These are phyloP conservation scores for Calvatia gigantea DNA, from an alignment of 768 basidiomycete species.

Conservation along the genomic window DNA sequence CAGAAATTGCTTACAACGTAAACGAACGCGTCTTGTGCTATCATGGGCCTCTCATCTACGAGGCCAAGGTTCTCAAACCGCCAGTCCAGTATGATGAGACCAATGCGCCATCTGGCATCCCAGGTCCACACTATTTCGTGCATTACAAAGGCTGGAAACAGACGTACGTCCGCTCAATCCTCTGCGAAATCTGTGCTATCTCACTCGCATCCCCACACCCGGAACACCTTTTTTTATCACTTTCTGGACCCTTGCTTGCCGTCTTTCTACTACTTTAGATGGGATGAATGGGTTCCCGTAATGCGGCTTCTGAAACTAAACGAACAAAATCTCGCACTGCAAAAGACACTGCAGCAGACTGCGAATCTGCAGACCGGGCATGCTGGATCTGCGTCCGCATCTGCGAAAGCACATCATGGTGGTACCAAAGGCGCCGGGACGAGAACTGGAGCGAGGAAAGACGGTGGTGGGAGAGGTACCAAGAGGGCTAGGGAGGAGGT, in stretches of 20 bases:
- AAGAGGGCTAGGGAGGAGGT: slow-evolving; percentile 78
- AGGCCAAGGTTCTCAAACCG: slow-evolving; percentile 82
- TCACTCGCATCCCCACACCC: background rate
- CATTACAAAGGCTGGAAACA: slow-evolving; percentile 99
- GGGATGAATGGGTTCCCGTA: slow-evolving; percentile 96
- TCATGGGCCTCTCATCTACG: slow-evolving; percentile 94
- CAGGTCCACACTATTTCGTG: slow-evolving; percentile 87
- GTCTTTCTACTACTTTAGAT: slow-evolving; percentile 41
- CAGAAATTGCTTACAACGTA: slow-evolving; percentile 36
- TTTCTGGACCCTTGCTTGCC: background rate
- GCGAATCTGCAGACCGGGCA: background rate
- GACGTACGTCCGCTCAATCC: slow-evolving; percentile 52
- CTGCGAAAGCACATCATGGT: background rate
- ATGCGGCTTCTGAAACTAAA: slow-evolving; percentile 79
- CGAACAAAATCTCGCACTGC: slow-evolving; percentile 73
- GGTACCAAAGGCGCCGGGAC: slow-evolving; percentile 22
- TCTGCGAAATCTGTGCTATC: no score
- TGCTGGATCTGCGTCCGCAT: background rate
- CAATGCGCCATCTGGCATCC: slow-evolving; percentile 51
- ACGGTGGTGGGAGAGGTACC: slow-evolving; percentile 58
- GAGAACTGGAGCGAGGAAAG: slow-evolving; percentile 42
- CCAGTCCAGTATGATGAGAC: slow-evolving; percentile 59
- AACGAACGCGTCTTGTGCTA: slow-evolving; percentile 90
- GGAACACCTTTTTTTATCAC: background rate
- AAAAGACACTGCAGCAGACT: slow-evolving; percentile 55